A percentile compares a stretch with the other conserved stretches of the same genome.
These are phyloP conservation scores for Dioszegia aurantiaca DNA, from an alignment of 768 basidiomycete genomes.

Conservation along the genomic window DNA sequence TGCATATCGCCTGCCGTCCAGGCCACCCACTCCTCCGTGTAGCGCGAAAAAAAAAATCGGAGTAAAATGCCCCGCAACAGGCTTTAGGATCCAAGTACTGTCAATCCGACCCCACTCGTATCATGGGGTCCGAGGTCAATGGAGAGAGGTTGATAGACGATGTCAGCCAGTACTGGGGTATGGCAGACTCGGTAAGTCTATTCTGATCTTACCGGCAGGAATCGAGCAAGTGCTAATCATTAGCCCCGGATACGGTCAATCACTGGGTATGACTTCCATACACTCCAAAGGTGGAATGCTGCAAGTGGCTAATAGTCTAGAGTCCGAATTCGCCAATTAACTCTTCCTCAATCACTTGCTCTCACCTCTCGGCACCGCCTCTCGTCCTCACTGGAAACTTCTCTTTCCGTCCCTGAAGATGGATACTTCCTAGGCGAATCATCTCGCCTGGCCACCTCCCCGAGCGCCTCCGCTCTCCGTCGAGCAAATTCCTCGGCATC, in stretches of 20 bases:
- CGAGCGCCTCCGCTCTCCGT: not conserved
- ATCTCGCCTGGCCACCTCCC: slow-evolving; percentile 8
- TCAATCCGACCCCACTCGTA: too few species aligned
- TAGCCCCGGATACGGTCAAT: slow-evolving; percentile 42
- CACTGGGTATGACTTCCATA: slow-evolving; percentile 34
- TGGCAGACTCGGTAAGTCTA: not conserved
- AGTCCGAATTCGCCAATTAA: slow-evolving; percentile 44
- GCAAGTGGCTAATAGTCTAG: slow-evolving; percentile 24
- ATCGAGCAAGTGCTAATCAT: not conserved
- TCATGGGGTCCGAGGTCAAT: too few species aligned
- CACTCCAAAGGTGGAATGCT: not conserved
- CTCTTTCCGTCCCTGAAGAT: not conserved
- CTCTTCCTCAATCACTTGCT: slow-evolving; percentile 31
- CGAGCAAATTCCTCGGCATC: not conserved
- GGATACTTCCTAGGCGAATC: slow-evolving; percentile 21
- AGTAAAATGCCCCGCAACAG: too few species aligned
- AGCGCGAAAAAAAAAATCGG: too few species aligned
- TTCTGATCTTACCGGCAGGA: too few species aligned
- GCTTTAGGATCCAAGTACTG: too few species aligned
- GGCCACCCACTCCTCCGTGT: too few species aligned
- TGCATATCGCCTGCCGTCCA: too few species aligned
- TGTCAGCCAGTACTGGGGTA: too few species aligned
- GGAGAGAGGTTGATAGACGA: too few species aligned
- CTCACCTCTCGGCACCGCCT: slow-evolving; percentile 26
- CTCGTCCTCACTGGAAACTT: not conserved